Evolutionary conservation across 495 filamentous ascomycete genomes (phyloP).

Genomic region (Pyrenula massariospora): DNA sequence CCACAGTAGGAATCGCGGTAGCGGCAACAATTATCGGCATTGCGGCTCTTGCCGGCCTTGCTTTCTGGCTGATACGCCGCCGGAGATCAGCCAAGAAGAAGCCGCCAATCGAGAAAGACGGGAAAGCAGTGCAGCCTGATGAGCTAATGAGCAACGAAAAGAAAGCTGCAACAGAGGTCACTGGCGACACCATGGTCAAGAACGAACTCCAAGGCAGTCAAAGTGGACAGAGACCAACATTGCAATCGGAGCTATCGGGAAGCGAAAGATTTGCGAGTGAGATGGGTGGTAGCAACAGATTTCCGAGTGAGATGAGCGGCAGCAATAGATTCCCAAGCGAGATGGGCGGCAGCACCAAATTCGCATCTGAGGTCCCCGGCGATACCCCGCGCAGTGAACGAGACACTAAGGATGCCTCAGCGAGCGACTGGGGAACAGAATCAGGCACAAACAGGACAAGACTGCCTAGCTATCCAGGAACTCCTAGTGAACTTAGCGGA

Average conservation of each 20-base stretch:
- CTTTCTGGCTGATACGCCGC: background rate
- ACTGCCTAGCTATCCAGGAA: background rate
- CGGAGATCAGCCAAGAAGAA: background rate
- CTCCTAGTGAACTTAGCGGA: background rate
- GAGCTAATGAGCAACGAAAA: background rate
- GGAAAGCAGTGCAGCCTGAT: background rate
- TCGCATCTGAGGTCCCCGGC: background rate
- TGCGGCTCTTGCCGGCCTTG: background rate
- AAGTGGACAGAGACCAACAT: background rate
- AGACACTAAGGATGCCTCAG: background rate
- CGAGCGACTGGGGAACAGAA: background rate
- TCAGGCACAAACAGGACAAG: background rate
- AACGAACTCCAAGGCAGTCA: background rate
- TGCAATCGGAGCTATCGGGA: background rate
- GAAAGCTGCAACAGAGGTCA: background rate
- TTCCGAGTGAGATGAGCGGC: background rate
- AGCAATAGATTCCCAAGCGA: background rate
- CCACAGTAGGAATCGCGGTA: background rate
- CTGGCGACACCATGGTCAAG: background rate
- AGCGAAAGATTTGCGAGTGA: background rate
- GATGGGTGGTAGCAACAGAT: background rate
- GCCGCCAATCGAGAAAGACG: background rate
- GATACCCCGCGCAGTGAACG: background rate
- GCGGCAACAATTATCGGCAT: background rate
- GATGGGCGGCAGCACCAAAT: background rate